Evolutionary conservation across 192 early-diverging fungal species (phyloP), one percentile per base, ranked within the genome.

Genomic region (Phlyctochytrium bullatum): DNA sequence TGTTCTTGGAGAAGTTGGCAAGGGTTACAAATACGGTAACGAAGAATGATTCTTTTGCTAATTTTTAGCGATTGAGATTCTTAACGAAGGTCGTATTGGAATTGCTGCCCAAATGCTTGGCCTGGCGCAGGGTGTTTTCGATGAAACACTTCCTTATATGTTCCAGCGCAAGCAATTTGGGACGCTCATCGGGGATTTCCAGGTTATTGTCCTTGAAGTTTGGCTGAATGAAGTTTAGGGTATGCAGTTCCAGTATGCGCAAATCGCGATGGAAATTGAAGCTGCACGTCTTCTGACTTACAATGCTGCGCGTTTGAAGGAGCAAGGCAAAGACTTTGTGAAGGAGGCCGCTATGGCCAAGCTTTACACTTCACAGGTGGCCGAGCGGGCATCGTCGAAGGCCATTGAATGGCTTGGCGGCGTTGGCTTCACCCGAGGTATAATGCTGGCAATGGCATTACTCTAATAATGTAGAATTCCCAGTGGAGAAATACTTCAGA

Each of bases 271-370:
- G 57, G 95, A 98, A 34, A 94, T 98, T 73, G 97, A 98, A 73
- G 97, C 97, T 58, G 95, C 97, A 14, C 82, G 96, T 35, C 85
- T 98, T 56, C 80, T 98, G 69, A 96, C 94, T 0, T 98, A 97
- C 81, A 98, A 98, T 71, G 96, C 96, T 17, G 96, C 95, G 2
- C 86, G 95, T 35, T 72, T 96, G 53, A 95, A 96, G 88, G 91
- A 98, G 77, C 82, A 94, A 68, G 93, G 93, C 25, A 90, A 88
- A 78, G 73, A 80, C 34, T 97, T 98, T 69, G 83, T 94, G 50
- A 96, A 93, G 87, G 89, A 98, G 80, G 97, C 97, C 59, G 95
- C 95, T 50, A 97, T 98, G 95, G 94, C 94, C 66, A 98, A 98
- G 82, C 81, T 97, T 28, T 97, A 93, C 74, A 88, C 95, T 24